Percentiles rank a stretch among this genome's conserved stretches.
Conservation (phyloP, 2,329 filamentous ascomycete species). For the Knufia petricola region DNA sequence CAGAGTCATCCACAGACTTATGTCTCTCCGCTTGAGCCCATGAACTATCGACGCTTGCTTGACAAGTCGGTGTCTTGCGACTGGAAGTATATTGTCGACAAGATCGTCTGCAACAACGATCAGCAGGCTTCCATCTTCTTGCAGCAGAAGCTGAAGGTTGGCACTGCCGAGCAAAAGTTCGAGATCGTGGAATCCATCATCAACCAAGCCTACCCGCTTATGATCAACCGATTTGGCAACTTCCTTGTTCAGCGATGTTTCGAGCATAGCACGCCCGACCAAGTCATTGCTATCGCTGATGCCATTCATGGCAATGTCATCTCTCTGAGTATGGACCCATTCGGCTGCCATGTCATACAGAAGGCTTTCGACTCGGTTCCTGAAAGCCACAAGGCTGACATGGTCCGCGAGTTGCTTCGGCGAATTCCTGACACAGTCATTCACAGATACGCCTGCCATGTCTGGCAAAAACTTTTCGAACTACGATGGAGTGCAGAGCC, state of each 20-base stretch:
- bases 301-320: conserved; percentile 90
- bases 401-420: conserved; percentile 95
- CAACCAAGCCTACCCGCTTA: conserved; percentile 83
- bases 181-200: conserved; percentile 97
- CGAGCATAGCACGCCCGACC: conserved; percentile 90
- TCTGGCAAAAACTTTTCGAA: conserved; percentile 99
- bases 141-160: conserved; percentile 97
- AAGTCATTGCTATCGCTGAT: conserved; percentile 88
- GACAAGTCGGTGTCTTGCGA: conserved; percentile 96
- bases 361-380: conserved; percentile 98
- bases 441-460: conserved; percentile 95
- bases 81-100: conserved; percentile 99
- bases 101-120: conserved; percentile 98
- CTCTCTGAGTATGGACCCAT: conserved; percentile 94
- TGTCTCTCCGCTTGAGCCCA: conserved; percentile 74
- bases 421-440: conserved; percentile 96
- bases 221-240: conserved; percentile 98
- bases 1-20: conserved; percentile 61
- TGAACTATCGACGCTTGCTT: conserved; percentile 90
- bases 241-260: conserved; percentile 98
- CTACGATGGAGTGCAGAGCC: conserved; percentile 90
- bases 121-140: conserved; percentile 98
- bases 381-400: conserved; percentile 93
- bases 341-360: conserved; percentile 95
- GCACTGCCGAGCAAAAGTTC: conserved; percentile 88